Evolutionary conservation across 257 asterid genomes (phyloP), one percentile per base, ranked within the genome.

Genomic region (Coffea canephora): DNA sequence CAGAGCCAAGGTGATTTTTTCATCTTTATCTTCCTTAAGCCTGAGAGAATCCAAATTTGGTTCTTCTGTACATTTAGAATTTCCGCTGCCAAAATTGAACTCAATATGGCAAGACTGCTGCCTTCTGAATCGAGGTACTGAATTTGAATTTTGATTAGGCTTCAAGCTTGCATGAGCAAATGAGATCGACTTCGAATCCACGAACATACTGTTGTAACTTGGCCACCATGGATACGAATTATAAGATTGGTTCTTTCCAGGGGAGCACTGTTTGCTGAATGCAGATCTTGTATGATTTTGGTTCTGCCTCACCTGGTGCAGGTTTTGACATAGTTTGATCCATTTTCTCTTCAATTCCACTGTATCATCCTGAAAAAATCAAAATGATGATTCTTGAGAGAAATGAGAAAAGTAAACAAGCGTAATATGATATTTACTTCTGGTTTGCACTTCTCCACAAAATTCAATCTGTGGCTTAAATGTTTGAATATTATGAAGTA

Each of bases 101-200:
- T 93, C 93, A 9, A 89, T 90, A 68, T 91, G 94, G 89, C 97
- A 93, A 6, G 97, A 87, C 25, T 91, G 89, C 83, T 90, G 96
- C 79, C 93, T 87, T 78, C 94, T 82, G 89, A 93, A 93, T 27
- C 93, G 86, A 49, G 98, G 94, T 76, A 88, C 84, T 27, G 90
- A 65, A 64, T 82, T 80, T 46, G 84, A 68, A 14, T 74, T 84
- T 7, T 82, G 89, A 75, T 82, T 82, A 36, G 86, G 81, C 87
- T 83, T 89, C 74, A 74, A 61, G 62, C 82, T 48, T 9, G 89
- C 78, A 77, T 81, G 82, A 68, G 83, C 81, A 52, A 88, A 90
- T 1, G 93, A 90, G 52, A 93, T 80, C 1, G 93, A 86, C 8
- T 89, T 90, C 5, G 89, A 48, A 57, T 92, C 97, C 27, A 80